These are phyloP conservation scores for Coccomyxa sp. DNA, from an alignment of 139 green algal genomes.

Conservation along the genomic window DNA sequence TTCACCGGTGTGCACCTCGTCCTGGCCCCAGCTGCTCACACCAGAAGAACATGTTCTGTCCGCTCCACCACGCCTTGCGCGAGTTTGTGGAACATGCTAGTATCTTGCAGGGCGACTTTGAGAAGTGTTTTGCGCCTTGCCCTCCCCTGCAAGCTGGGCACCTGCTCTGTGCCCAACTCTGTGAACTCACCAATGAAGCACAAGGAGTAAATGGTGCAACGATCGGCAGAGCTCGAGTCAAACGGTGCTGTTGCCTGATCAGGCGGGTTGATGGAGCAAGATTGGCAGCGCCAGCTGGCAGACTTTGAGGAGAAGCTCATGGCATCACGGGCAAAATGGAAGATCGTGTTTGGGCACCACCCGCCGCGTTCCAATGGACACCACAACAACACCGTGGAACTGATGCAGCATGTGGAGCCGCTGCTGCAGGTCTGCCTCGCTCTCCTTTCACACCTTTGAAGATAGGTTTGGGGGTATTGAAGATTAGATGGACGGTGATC, in stretches of 20 bases:
- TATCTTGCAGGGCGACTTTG: background rate
- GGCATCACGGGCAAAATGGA: background rate
- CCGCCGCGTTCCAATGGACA: constrained; percentile 2
- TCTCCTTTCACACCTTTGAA: background rate
- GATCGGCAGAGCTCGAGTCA: too few species aligned
- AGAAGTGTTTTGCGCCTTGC: background rate
- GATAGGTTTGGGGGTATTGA: background rate
- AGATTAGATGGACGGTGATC: too few species aligned
- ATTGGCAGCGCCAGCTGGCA: background rate
- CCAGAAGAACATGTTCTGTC: background rate
- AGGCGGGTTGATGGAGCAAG: constrained; percentile 10
- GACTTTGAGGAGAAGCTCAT: background rate
- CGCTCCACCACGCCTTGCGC: too few species aligned
- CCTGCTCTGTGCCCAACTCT: too few species aligned
- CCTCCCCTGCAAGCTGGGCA: background rate
- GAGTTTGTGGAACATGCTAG: too few species aligned
- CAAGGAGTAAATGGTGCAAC: background rate
- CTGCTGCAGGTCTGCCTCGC: background rate
- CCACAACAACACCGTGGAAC: constrained; percentile 14
- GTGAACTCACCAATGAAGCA: too few species aligned
- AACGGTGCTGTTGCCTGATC: too few species aligned
- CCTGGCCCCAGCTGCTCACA: background rate
- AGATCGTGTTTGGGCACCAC: constrained; percentile 2
- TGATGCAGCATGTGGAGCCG: constrained; percentile 11
- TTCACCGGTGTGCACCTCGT: constrained; percentile 16